phyloP scores from a whole-genome alignment of 306 rosid genomes.

The Cucumis cinereus region DNA sequence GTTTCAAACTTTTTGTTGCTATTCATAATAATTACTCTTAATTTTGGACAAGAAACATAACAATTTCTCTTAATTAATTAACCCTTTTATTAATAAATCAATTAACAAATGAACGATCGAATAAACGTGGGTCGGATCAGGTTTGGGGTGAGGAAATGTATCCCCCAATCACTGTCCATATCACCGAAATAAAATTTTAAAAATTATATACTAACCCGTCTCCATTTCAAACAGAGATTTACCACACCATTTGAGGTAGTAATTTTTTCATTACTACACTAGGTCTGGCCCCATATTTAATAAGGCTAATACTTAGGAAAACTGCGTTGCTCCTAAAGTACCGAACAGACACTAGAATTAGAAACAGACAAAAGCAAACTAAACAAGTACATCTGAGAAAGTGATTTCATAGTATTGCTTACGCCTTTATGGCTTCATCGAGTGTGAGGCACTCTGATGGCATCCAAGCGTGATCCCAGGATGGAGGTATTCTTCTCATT shows the following conservation, averaged over 20 bases:
- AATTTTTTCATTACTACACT: neutral
- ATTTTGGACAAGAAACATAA: too few relatives aligned
- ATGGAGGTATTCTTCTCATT: conserved; percentile 44
- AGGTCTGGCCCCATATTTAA: neutral
- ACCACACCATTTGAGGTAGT: neutral
- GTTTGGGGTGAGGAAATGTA: neutral
- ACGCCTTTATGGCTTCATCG: conserved; percentile 64
- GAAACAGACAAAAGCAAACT: neutral
- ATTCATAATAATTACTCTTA: too few relatives aligned
- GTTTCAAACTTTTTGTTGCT: too few relatives aligned
- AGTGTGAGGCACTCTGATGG: conserved; percentile 56
- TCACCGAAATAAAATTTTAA: neutral
- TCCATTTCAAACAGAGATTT: neutral
- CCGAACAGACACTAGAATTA: neutral
- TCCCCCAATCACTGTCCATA: neutral
- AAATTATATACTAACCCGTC: neutral
- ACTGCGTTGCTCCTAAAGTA: neutral
- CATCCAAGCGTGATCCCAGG: conserved; percentile 57
- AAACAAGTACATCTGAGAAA: neutral
- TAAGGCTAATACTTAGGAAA: neutral
- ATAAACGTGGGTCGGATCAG: neutral
- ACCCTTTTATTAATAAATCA: neutral
- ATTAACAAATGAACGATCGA: neutral
- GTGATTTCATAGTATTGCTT: conserved; percentile 12
- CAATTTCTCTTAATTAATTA: neutral